phyloP scores from a whole-genome alignment of 306 rosid genomes.

The Dalbergia oliveri region DNA sequence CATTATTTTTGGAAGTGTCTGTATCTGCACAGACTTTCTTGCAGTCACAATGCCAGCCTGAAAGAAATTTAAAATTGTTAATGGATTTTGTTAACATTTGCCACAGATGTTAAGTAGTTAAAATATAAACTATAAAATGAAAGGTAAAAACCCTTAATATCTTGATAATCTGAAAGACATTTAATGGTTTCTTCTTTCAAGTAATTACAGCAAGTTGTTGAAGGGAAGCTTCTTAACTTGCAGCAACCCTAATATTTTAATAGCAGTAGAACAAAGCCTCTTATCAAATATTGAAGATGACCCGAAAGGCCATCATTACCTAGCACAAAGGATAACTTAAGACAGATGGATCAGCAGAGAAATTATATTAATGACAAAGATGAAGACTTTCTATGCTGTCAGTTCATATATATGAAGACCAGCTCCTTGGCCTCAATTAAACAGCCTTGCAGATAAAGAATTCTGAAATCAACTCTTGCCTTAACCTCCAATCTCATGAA shows the following conservation, averaged over 20 bases:
- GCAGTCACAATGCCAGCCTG: constrained; percentile 90
- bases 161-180: not conserved
- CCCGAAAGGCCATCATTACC: not conserved
- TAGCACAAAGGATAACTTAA: constrained; percentile 7
- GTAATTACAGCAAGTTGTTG: not conserved
- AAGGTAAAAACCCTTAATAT: not conserved
- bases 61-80: constrained; percentile 35
- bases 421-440: too few species aligned
- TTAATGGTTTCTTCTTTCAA: not conserved
- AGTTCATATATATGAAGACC: too few species aligned
- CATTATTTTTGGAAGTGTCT: constrained; percentile 83
- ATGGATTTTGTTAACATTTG: not conserved
- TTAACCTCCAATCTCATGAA: too few species aligned
- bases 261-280: constrained; percentile 25
- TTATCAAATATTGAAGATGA: not conserved
- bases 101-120: not conserved
- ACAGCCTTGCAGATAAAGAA: too few species aligned
- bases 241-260: constrained; percentile 3
- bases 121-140: not conserved
- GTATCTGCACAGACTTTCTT: constrained; percentile 76
- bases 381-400: too few species aligned
- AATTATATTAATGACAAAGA: not conserved
- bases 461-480: too few species aligned
- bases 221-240: not conserved
- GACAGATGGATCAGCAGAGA: not conserved